Evolutionary conservation across 495 filamentous ascomycete genomes (phyloP), one percentile per base, ranked within the genome.

Genomic region (Cryomyces minteri): DNA sequence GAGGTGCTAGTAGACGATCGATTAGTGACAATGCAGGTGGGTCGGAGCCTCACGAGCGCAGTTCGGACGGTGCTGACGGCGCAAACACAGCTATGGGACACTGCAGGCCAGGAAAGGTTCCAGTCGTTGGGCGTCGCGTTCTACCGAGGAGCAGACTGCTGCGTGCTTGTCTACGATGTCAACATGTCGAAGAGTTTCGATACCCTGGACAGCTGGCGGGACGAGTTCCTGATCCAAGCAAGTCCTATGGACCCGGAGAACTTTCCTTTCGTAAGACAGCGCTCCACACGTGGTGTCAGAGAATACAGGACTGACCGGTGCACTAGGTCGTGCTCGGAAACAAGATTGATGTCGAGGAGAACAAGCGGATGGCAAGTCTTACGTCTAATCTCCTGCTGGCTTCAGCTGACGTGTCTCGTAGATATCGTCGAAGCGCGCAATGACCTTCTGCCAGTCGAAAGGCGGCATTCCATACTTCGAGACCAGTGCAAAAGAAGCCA

Each of bases 151-250:
- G 90, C 90, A 48, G 90, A 99, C 67, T 99, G 90, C 74, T 99
- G 90, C 63, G 90, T 99, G 33, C 67, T 99, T 31, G 90, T 96
- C 29, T 99, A 88, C 65, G 90, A 99, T 59, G 90, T 99, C 58
- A 99, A 96, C 66, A 96, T 95, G 62, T 82, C 87, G 37, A 96
- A 96, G 74, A 93, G 84, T 62, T 99, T 99, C 61, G 90, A 99
- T 63, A 88, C 88, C 8, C 73, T 99, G 32, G 92, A 99, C 58
- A 92, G 84, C 66, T 99, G 90, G 90, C 73, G 90, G 55, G 90
- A 99, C 61, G 90, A 99, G 60, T 99, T 99, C 62, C 63, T 99
- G 53, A 94, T 99, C 52, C 90, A 99, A 62, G 90, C 90, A 4
- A 93, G 84, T 51, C 90, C 92, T 8, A 76, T 88, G 59, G 92